A percentile compares a stretch with the other conserved stretches of the same genome.
Evolutionary conservation across 768 basidiomycete genomes (phyloP).

Genomic region (Termitomyces bulborhizus): DNA sequence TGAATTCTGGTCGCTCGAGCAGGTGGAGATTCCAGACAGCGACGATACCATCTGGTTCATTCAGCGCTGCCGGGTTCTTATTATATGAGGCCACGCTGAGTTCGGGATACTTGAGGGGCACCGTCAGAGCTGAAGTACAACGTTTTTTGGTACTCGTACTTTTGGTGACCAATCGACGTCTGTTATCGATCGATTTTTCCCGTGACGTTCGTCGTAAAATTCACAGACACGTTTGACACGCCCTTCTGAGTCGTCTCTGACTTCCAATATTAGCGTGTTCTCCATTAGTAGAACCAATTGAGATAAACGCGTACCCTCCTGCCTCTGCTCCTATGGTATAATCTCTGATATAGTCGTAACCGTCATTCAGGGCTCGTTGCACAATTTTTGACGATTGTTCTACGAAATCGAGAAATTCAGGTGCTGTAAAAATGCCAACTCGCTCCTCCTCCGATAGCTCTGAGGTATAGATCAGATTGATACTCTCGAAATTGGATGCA

Average conservation of each 20-base stretch:
- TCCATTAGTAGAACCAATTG: not conserved
- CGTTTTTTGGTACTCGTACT: constrained; percentile 32
- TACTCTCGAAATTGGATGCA: not conserved
- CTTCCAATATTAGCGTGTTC: not conserved
- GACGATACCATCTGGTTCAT: constrained; percentile 96
- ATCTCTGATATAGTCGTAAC: constrained; percentile 95
- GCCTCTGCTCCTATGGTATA: constrained; percentile 89
- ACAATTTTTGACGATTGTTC: constrained; percentile 94
- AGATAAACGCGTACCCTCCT: constrained; percentile 54
- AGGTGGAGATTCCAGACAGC: constrained; percentile 97
- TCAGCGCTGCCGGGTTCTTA: constrained; percentile 88
- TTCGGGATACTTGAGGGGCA: constrained; percentile 77
- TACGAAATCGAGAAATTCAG: constrained; percentile 91
- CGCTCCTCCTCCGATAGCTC: constrained; percentile 88
- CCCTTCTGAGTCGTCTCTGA: constrained; percentile 86
- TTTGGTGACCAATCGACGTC: constrained; percentile 98
- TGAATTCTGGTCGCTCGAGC: constrained; percentile 92
- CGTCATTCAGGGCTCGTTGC: constrained; percentile 90
- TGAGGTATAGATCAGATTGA: constrained; percentile 19
- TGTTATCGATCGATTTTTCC: constrained; percentile 91
- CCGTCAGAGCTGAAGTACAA: not conserved
- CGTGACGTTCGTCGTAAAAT: constrained; percentile 88
- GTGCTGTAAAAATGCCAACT: constrained; percentile 72
- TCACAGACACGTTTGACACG: constrained; percentile 91
- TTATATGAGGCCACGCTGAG: constrained; percentile 95